A percentile compares a stretch with the other conserved stretches of the same genome.
phyloP scores from a whole-genome alignment of 2,329 filamentous ascomycete species.

The Akanthomyces uredinophilus region DNA sequence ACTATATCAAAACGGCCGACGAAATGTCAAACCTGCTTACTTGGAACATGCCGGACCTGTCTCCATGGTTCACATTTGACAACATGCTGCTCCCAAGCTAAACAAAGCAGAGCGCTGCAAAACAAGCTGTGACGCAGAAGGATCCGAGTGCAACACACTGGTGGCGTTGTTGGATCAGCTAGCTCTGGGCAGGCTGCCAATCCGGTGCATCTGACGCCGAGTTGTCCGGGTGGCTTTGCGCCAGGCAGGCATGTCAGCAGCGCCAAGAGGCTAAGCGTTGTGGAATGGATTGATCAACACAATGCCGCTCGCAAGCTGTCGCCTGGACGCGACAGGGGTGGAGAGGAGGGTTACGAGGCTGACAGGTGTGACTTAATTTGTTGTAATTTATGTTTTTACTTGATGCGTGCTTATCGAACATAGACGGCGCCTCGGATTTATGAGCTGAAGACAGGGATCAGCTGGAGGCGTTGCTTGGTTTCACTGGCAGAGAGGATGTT shows the following conservation, averaged over 20 bases:
- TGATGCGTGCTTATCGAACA: background rate
- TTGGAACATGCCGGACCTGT: slow-evolving; percentile 20
- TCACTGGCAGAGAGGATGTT: background rate
- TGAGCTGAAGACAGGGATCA: background rate
- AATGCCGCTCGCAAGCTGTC: background rate
- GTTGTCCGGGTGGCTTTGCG: background rate
- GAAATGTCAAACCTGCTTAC: slow-evolving; percentile 24
- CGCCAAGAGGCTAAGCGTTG: slow-evolving; percentile 5
- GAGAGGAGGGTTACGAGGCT: background rate
- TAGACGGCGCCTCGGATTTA: background rate
- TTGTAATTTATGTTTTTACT: background rate
- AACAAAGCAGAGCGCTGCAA: background rate
- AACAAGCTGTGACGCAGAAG: background rate
- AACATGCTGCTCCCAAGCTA: slow-evolving; percentile 12
- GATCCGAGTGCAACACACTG: background rate
- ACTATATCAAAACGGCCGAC: slow-evolving; percentile 23
- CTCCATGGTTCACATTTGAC: slow-evolving; percentile 16
- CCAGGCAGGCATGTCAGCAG: slow-evolving; percentile 6
- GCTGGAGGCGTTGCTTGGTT: background rate
- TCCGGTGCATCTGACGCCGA: background rate
- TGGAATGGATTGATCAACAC: background rate
- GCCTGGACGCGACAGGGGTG: background rate
- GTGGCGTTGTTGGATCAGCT: background rate
- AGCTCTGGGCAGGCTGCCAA: background rate
- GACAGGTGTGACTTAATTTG: background rate